Conservation (phyloP, 768 basidiomycete species). For the Termitomyces sp. region DNA sequence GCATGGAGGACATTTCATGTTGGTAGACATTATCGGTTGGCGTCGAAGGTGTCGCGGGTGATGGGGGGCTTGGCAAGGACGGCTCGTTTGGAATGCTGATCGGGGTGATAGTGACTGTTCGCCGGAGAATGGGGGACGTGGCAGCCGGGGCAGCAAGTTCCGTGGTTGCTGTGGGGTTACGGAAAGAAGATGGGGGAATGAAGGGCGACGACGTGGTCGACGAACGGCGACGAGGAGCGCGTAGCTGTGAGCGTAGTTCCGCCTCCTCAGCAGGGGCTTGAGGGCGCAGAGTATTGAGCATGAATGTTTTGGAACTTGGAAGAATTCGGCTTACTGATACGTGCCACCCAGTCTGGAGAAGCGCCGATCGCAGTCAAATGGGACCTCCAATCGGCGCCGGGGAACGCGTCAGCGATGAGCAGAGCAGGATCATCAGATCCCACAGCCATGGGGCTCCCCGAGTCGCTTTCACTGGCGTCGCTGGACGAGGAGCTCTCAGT, state of each 20-base stretch:
- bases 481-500: conserved; percentile 37
- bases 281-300: conserved; percentile 9
- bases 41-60: conserved; percentile 26
- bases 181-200: conserved; percentile 20
- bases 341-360: conserved; percentile 7
- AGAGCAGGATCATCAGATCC: conserved; percentile 41
- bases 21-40: conserved; percentile 26
- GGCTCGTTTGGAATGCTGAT: conserved; percentile 33
- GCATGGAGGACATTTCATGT: conserved; percentile 23
- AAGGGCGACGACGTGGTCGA: conserved; percentile 22
- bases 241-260: conserved; percentile 12
- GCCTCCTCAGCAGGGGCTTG: conserved; percentile 11
- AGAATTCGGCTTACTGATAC: conserved; percentile 2
- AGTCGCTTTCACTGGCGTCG: conserved; percentile 44
- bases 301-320: background rate
- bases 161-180: conserved; percentile 7
- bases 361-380: conserved; percentile 17
- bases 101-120: conserved; percentile 34
- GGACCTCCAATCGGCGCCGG: conserved; percentile 23
- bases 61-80: conserved; percentile 26
- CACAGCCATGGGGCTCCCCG: conserved; percentile 48
- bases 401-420: conserved; percentile 38
- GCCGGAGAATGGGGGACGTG: conserved; percentile 24
- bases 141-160: conserved; percentile 15
- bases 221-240: conserved; percentile 21